Percentiles rank a stretch among this genome's conserved stretches.
phyloP scores from a whole-genome alignment of 129 eudicot species.

The Heracleum sosnowskyi region DNA sequence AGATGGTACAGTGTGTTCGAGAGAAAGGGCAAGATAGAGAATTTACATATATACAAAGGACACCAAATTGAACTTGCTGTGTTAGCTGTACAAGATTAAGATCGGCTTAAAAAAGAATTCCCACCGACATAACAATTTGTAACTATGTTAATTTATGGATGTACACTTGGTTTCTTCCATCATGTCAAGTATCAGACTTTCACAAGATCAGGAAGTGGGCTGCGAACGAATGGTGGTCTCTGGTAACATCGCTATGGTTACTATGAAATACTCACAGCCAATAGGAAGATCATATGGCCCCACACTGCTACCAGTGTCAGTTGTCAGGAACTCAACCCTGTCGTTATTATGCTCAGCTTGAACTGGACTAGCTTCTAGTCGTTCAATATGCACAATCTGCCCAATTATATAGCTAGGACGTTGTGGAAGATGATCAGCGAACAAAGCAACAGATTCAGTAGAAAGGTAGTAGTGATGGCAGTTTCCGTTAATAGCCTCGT shows the following conservation, averaged over 20 bases:
- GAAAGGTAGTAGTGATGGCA: constrained; percentile 81
- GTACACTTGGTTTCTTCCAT: constrained; percentile 80
- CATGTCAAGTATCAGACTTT: constrained; percentile 43
- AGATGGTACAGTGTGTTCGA: not conserved
- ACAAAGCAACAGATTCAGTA: constrained; percentile 74
- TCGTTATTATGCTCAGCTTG: constrained; percentile 10
- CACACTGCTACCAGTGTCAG: constrained; percentile 29
- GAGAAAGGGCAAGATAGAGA: not conserved
- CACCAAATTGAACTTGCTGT: constrained; percentile 13
- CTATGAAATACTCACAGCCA: constrained; percentile 92
- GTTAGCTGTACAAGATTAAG: constrained; percentile 25
- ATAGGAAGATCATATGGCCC: constrained; percentile 58
- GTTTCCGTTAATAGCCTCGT: constrained; percentile 82
- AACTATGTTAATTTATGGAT: constrained; percentile 28
- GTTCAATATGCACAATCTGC: constrained; percentile 83
- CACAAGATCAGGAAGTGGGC: constrained; percentile 76
- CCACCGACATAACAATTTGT: not conserved
- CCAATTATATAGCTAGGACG: constrained; percentile 79
- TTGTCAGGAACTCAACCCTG: constrained; percentile 15
- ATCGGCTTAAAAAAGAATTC: constrained; percentile 1
- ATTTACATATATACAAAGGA: constrained; percentile 17
- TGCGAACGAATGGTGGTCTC: constrained; percentile 62
- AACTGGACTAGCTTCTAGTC: constrained; percentile 37
- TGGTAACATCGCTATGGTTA: constrained; percentile 88
- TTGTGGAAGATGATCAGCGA: constrained; percentile 59